Conservation (phyloP, 2,329 filamentous ascomycete genomes). For the Stenocarpella maydis region DNA sequence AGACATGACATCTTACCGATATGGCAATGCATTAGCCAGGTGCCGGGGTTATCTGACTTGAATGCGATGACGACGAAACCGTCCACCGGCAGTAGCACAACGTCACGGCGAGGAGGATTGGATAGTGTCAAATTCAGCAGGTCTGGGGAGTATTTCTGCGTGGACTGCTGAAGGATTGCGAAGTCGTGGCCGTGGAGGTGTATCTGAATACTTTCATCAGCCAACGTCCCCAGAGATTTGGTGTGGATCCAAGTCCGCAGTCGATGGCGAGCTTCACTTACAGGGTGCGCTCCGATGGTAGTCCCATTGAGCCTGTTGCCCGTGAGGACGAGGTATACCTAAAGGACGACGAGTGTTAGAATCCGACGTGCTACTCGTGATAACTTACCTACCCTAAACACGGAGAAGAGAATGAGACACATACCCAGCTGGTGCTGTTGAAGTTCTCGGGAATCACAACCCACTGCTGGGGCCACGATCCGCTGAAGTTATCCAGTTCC, state of each 20-base stretch:
- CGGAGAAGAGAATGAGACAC: neutral
- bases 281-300: slow-evolving; percentile 21
- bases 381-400: accelerated
- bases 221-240: neutral
- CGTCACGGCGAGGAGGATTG: slow-evolving; percentile 62
- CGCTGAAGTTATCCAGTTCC: slow-evolving; percentile 32
- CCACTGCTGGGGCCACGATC: slow-evolving; percentile 34
- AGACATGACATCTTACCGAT: slow-evolving; percentile 47
- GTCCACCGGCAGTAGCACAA: slow-evolving; percentile 53
- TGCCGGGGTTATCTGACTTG: slow-evolving; percentile 57
- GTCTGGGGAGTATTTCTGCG: slow-evolving; percentile 29
- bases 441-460: slow-evolving; percentile 37
- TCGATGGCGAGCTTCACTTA: neutral
- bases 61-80: slow-evolving; percentile 61
- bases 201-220: slow-evolving; percentile 40
- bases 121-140: slow-evolving; percentile 38
- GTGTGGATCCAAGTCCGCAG: neutral
- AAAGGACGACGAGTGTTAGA: neutral
- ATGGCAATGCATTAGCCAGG: slow-evolving; percentile 61
- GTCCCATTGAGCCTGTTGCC: neutral
- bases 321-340: slow-evolving; percentile 17
- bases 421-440: slow-evolving; percentile 35
- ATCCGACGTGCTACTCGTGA: neutral
- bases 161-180: slow-evolving; percentile 49
- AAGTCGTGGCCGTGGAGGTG: slow-evolving; percentile 62